Base-by-base conservation (phyloP, 2,329 filamentous ascomycete genomes). In the Clonostachys rosea region DNA sequence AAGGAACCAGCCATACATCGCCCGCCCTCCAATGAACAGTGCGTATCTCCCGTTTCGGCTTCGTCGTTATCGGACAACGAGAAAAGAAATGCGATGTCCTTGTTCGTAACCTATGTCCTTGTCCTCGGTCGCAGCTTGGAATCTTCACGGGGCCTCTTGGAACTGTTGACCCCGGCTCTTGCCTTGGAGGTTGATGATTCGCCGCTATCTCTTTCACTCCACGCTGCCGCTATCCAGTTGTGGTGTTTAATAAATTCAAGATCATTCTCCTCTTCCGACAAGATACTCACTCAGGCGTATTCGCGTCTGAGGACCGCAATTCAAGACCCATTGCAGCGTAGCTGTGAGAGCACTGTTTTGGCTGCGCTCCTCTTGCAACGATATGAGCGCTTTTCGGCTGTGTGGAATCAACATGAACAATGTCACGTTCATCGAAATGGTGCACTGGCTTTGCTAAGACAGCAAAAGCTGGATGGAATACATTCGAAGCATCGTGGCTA, bases 141-240 rank as follows among this genome's bases (percentile, higher is more conserved):
- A 34, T 53, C 51, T 37, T 51, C 49, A 33, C 45, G 49, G 43
- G 51, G 51, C 42, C 51, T 53, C 47, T 43, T 53, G 33, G 51
- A 53, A 42, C 47, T 42, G 34, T 42, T 53, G 39, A 17, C 40
- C 41, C 49, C 47, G 16, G 47, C 48, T 40, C 33, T 53, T 34
- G 47, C 44, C 42, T 45, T 40, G 35, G 49, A 51, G 47, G 42
- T 37, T 44, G 42, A 43, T n/a, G 49, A 50, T 48, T 53, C 51
- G 13, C 45, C 49, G 37, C 47, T 53, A 33, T 48, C 47, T 14
- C 49, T 45, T 37, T 49, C 49, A 42, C 43, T 53, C 40, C 46
- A 47, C 43, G 49, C 51, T 34, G 49, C 51, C 41, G 47, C 51
- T 39, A 51, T 49, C 16, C 47, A 47, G 47, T 35, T 51, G 39